These are phyloP conservation scores for Populus hybrid DNA, from an alignment of 441 rosid genomes.

Conservation along the genomic window DNA sequence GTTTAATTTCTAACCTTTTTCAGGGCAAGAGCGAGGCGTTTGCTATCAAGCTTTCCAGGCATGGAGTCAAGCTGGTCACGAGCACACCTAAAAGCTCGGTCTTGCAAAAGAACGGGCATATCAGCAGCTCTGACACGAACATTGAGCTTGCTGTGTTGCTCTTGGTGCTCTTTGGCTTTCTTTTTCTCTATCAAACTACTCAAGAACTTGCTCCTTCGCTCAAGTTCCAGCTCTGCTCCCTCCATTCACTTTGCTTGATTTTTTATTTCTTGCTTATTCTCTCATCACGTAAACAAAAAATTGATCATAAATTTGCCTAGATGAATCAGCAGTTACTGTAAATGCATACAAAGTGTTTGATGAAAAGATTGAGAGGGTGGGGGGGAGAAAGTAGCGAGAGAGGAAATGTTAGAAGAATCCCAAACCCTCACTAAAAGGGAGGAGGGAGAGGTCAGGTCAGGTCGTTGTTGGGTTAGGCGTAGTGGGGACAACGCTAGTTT, in stretches of 20 bases:
- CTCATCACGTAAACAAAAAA: constrained; percentile 27
- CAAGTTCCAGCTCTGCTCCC: constrained; percentile 76
- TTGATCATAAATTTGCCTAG: not conserved
- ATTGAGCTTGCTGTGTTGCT: constrained; percentile 50
- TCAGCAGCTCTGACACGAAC: constrained; percentile 81
- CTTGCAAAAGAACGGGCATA: constrained; percentile 75
- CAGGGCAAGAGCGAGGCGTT: constrained; percentile 82
- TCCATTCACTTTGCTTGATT: constrained; percentile 45
- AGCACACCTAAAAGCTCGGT: constrained; percentile 68
- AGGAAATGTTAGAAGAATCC: not conserved
- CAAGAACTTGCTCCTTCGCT: constrained; percentile 88
- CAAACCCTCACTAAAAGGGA: not conserved
- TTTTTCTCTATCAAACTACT: constrained; percentile 82
- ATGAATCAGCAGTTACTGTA: not conserved
- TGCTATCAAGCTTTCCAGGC: constrained; percentile 77
- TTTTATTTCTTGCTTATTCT: constrained; percentile 10
- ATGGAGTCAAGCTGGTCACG: constrained; percentile 74
- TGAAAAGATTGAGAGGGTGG: constrained; percentile 25
- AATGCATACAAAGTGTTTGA: constrained; percentile 33
- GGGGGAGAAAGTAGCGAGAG: not conserved
- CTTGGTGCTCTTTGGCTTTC: constrained; percentile 68
- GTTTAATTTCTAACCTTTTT: constrained; percentile 53
- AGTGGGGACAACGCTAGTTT: constrained; percentile 35
- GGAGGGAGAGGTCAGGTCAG: constrained; percentile 17
- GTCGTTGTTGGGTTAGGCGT: constrained; percentile 29